A percentile compares a stretch with the other conserved stretches of the same genome.
Evolutionary conservation across 371 early-diverging fungal species (phyloP).

Genomic region (Apophysomyces sp.): DNA sequence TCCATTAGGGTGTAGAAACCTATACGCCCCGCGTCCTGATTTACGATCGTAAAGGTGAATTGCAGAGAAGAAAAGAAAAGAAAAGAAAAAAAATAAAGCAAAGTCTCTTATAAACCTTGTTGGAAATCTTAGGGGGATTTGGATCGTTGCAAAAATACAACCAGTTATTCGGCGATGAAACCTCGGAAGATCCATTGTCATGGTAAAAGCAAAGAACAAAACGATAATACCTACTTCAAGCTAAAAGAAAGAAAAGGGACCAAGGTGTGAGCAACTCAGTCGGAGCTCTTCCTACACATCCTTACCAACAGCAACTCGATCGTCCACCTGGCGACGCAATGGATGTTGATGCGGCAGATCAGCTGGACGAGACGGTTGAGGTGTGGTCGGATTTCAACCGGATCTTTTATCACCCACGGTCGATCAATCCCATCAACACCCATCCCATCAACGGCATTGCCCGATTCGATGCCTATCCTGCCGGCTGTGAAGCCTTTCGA

Average conservation of each 20-base stretch:
- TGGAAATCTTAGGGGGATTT: conserved; percentile 55
- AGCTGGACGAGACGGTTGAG: conserved; percentile 43
- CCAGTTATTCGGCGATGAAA: conserved; percentile 48
- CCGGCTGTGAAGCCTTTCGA: conserved; percentile 66
- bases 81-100: neutral
- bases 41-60: conserved; percentile 71
- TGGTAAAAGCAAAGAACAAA: conserved; percentile 26
- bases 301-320: conserved; percentile 57
- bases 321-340: conserved; percentile 16
- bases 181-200: conserved; percentile 11
- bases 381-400: conserved; percentile 86
- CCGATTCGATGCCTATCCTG: conserved; percentile 72
- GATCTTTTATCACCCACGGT: conserved; percentile 73
- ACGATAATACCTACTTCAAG: no score
- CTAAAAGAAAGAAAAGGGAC: conserved; percentile 36
- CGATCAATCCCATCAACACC: conserved; percentile 58
- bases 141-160: conserved; percentile 71
- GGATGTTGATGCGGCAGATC: conserved; percentile 21
- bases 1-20: conserved; percentile 61
- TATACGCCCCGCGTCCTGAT: conserved; percentile 79
- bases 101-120: neutral
- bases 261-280: conserved; percentile 41
- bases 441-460: conserved; percentile 68
- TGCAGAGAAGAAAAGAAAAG: conserved; percentile 51
- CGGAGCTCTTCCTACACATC: conserved; percentile 35